phyloP scores from a whole-genome alignment of 352 stramenopile species.

The Hyaloperonospora arabidopsidis region DNA sequence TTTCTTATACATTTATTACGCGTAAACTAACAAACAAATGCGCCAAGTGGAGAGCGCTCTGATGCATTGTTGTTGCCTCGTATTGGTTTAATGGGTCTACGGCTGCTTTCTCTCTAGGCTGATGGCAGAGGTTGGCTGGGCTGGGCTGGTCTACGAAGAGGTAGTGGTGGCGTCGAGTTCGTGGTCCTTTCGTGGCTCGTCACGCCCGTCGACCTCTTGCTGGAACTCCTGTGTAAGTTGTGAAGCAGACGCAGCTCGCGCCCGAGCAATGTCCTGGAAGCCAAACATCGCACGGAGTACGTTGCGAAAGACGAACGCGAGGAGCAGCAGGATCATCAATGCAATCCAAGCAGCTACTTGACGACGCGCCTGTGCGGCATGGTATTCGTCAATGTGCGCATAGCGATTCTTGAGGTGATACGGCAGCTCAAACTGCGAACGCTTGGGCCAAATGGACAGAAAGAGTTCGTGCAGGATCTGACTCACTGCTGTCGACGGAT shows the following conservation, averaged over 20 bases:
- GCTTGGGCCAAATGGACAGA: constrained; percentile 86
- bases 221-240: constrained; percentile 53
- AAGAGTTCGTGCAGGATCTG: constrained; percentile 90
- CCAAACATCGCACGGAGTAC: constrained; percentile 50
- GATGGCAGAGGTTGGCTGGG: no score
- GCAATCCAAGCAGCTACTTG: constrained; percentile 32
- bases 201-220: constrained; percentile 2
- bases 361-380: constrained; percentile 38
- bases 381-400: constrained; percentile 76
- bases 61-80: constrained; percentile 4
- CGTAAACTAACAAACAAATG: constrained; percentile 18
- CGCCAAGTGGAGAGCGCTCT: constrained; percentile 1
- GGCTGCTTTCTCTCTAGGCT: no score
- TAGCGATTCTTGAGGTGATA: constrained; percentile 84
- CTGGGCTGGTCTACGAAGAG: constrained; percentile 5
- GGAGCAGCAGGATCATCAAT: constrained; percentile 30
- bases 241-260: constrained; percentile 53
- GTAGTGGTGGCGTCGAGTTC: not conserved
- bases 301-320: constrained; percentile 46
- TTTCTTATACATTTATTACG: constrained; percentile 21
- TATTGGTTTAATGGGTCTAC: not conserved
- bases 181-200: no score
- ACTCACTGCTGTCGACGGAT: constrained; percentile 66
- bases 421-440: constrained; percentile 88
- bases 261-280: constrained; percentile 60